Percentiles rank a stretch among this genome's conserved stretches.
phyloP scores from a whole-genome alignment of 192 early-diverging fungal genomes.

The Coemansia sp. region DNA sequence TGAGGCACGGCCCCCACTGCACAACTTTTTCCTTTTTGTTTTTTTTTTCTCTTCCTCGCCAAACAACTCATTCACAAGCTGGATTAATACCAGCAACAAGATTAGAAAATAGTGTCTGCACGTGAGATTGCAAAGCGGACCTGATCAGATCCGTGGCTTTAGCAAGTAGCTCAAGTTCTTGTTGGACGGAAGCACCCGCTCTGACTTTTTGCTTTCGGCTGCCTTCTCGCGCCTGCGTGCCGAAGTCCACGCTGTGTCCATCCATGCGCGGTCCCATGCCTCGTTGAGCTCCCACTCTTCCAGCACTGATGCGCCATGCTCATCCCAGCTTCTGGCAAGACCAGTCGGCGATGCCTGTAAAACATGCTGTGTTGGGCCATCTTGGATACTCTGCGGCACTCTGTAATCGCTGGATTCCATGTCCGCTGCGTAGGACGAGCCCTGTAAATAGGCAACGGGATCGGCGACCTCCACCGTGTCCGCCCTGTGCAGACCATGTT shows the following conservation, averaged over 20 bases:
- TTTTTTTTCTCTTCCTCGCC: neutral
- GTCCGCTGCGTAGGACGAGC: constrained; percentile 37
- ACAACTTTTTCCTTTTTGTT: neutral
- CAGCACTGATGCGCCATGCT: constrained; percentile 43
- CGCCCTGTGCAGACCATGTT: constrained; percentile 4
- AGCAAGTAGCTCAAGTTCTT: constrained; percentile 51
- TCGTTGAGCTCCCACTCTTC: constrained; percentile 56
- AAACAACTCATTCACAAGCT: constrained; percentile 4
- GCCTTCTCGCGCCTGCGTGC: constrained; percentile 24
- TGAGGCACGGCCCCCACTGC: neutral
- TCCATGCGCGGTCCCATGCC: constrained; percentile 54
- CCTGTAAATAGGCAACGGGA: constrained; percentile 41
- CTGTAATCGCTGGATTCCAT: constrained; percentile 37
- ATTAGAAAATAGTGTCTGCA: neutral
- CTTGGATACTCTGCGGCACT: constrained; percentile 14
- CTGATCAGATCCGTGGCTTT: constrained; percentile 43
- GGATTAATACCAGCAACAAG: neutral
- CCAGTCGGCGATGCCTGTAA: constrained; percentile 18
- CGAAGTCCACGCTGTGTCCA: constrained; percentile 47
- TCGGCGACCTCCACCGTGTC: constrained; percentile 8
- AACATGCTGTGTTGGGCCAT: neutral
- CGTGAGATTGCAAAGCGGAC: neutral
- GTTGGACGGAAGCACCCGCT: constrained; percentile 33
- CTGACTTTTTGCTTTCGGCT: constrained; percentile 12
- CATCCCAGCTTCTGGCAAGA: constrained; percentile 31